These are phyloP conservation scores for Suhomyces wounanorum DNA, from an alignment of 1,139 yeast species.

Conservation along the genomic window DNA sequence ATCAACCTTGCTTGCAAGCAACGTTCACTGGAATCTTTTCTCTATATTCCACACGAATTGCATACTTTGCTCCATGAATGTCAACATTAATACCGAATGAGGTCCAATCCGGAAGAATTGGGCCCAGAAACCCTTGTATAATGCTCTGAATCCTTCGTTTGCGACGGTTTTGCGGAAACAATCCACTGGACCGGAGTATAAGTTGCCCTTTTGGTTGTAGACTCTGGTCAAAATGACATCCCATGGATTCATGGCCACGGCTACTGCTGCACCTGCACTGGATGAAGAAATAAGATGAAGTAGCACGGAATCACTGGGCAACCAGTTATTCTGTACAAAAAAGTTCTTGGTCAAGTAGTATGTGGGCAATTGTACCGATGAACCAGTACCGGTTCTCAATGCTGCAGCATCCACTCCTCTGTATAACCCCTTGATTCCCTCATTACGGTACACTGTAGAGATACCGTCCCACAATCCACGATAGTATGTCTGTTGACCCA, in stretches of 20 bases:
- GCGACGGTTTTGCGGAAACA: constrained; percentile 80
- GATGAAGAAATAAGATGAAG: constrained; percentile 78
- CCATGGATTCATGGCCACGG: constrained; percentile 95
- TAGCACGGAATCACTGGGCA: constrained; percentile 63
- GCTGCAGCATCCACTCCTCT: constrained; percentile 96
- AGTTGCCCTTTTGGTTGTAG: constrained; percentile 89
- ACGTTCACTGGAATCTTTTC: constrained; percentile 11
- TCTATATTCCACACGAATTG: constrained; percentile 52
- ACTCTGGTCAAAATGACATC: constrained; percentile 93
- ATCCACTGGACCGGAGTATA: constrained; percentile 84
- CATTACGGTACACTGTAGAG: constrained; percentile 56
- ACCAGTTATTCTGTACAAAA: constrained; percentile 44
- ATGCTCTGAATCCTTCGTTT: constrained; percentile 82
- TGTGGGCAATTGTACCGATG: constrained; percentile 93
- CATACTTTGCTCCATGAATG: constrained; percentile 96
- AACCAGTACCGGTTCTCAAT: constrained; percentile 92
- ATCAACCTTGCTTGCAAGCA: too few species aligned
- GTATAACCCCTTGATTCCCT: constrained; percentile 78
- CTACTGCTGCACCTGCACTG: constrained; percentile 87
- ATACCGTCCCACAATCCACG: constrained; percentile 70
- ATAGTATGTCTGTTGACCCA: constrained; percentile 94
- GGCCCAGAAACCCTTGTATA: constrained; percentile 94
- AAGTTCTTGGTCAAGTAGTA: constrained; percentile 75
- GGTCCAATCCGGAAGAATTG: constrained; percentile 92
- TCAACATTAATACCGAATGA: constrained; percentile 85